Evolutionary conservation across 441 rosid species (phyloP).

Genomic region (Eruca vesicaria): DNA sequence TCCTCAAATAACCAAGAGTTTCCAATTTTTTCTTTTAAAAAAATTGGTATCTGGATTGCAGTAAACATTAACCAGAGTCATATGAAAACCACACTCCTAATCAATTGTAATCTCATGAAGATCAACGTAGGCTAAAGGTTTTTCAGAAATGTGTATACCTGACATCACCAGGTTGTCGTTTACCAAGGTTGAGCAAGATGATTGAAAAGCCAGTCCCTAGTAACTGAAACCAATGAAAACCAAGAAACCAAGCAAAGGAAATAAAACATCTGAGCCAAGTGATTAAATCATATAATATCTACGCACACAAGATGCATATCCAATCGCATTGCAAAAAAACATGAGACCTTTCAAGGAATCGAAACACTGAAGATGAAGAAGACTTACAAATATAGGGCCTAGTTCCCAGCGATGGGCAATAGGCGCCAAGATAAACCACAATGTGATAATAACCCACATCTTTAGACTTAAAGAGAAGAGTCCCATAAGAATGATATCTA

Average conservation of each 20-base stretch:
- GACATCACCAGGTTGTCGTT: slow-evolving; percentile 78
- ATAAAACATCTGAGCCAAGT: not conserved
- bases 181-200: slow-evolving; percentile 81
- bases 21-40: not conserved
- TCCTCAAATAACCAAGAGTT: not conserved
- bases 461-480: slow-evolving; percentile 67
- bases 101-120: not conserved
- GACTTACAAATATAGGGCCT: slow-evolving; percentile 89
- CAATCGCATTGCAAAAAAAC: slow-evolving; percentile 8
- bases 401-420: slow-evolving; percentile 78
- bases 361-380: slow-evolving; percentile 1
- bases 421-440: slow-evolving; percentile 87
- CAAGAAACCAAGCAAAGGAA: not conserved
- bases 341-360: not conserved
- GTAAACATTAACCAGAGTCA: slow-evolving; percentile 1
- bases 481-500: slow-evolving; percentile 80
- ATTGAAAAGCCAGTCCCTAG: slow-evolving; percentile 78
- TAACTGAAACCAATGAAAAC: slow-evolving; percentile 46
- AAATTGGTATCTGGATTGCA: not conserved
- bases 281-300: not conserved
- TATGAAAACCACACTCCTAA: not conserved
- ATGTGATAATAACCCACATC: slow-evolving; percentile 54
- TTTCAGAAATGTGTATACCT: slow-evolving; percentile 54
- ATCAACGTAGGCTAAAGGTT: not conserved
- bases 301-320: not conserved